Evolutionary conservation across 768 basidiomycete species (phyloP).

Genomic region (Coprinopsis marcescibilis): DNA sequence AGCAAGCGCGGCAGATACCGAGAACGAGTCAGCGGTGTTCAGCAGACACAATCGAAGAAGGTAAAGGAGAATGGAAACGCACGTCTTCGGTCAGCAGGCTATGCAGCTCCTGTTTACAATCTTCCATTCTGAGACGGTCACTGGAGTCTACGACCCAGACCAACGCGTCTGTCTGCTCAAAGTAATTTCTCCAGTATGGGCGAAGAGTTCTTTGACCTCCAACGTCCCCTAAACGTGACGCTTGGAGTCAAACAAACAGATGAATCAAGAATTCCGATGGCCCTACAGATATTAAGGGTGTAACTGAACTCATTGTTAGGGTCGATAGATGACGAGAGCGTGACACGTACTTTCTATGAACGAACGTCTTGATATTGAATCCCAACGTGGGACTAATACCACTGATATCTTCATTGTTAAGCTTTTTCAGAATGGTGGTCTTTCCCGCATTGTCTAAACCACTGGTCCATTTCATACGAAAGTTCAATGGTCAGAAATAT

Average conservation of each 20-base stretch:
- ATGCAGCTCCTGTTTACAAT: constrained; percentile 85
- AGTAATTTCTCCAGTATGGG: constrained; percentile 99
- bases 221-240: constrained; percentile 78
- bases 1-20: no score
- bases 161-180: constrained; percentile 95
- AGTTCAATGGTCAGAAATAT: constrained; percentile 7
- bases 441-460: constrained; percentile 99
- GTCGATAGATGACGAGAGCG: constrained; percentile 15
- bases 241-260: constrained; percentile 15
- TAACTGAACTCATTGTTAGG: constrained; percentile 35
- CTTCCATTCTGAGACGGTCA: constrained; percentile 83
- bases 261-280: constrained; percentile 2
- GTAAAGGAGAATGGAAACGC: constrained; percentile 22
- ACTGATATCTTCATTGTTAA: constrained; percentile 88
- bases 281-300: constrained; percentile 74
- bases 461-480: constrained; percentile 34
- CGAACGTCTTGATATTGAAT: constrained; percentile 98
- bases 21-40: background rate
- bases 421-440: constrained; percentile 94
- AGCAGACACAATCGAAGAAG: constrained; percentile 9
- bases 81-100: constrained; percentile 90
- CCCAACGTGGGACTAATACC: constrained; percentile 90
- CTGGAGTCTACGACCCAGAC: constrained; percentile 99
- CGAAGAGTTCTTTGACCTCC: constrained; percentile 94
- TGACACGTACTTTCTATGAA: constrained; percentile 73